These are phyloP conservation scores for Rhodotorula paludigena DNA, from an alignment of 768 basidiomycete genomes.

Conservation along the genomic window DNA sequence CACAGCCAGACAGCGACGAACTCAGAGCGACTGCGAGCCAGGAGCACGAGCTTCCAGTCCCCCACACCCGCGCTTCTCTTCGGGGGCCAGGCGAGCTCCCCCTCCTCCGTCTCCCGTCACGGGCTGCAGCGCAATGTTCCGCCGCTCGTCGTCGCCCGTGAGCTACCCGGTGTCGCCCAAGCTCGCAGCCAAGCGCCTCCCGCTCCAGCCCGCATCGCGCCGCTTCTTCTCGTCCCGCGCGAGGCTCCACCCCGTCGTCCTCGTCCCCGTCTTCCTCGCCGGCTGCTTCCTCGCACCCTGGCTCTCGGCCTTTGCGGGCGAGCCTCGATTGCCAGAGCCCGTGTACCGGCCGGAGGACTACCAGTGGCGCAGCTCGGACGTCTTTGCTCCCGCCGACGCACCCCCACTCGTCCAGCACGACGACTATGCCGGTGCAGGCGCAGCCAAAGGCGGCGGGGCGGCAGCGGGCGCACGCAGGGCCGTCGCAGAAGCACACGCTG, in stretches of 20 bases:
- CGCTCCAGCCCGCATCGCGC: neutral
- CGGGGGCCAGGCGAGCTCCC: no score
- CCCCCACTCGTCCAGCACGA: slow-evolving; percentile 13
- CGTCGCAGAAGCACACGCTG: neutral
- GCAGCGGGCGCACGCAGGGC: neutral
- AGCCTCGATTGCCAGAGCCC: slow-evolving; percentile 3
- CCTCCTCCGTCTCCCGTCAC: neutral
- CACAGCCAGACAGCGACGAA: no score
- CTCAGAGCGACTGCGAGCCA: no score
- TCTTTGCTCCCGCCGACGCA: slow-evolving; percentile 16
- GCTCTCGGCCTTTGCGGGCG: neutral
- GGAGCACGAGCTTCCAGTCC: no score
- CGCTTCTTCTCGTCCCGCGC: slow-evolving; percentile 12
- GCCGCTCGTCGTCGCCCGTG: neutral
- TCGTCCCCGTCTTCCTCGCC: slow-evolving; percentile 37
- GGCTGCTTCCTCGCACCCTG: slow-evolving; percentile 22
- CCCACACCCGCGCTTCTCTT: neutral
- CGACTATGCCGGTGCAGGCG: neutral
- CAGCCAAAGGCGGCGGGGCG: neutral
- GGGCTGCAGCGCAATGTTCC: neutral
- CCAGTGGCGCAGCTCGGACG: neutral
- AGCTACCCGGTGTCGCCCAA: neutral
- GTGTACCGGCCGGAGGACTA: slow-evolving; percentile 21
- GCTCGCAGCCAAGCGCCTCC: neutral
- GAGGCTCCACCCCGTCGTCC: slow-evolving; percentile 34